These are phyloP conservation scores for Cylindrotheca fusiformis DNA, from an alignment of 108 stramenopile genomes.

Conservation along the genomic window DNA sequence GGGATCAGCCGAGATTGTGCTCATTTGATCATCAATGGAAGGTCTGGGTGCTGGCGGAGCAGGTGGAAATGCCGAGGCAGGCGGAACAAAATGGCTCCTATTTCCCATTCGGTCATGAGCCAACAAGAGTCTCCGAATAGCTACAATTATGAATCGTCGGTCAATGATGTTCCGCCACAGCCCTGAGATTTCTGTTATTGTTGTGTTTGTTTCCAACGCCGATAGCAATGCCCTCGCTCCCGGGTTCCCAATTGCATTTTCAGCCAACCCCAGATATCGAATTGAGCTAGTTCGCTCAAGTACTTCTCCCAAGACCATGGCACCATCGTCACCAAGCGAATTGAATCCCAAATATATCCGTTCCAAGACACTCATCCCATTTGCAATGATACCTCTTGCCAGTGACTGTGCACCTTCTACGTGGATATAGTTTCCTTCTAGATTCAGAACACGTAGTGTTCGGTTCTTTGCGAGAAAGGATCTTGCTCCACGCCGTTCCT, in stretches of 20 bases:
- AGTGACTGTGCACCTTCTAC: constrained; percentile 16
- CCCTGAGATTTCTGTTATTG: constrained; percentile 29
- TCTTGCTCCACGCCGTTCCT: constrained; percentile 14
- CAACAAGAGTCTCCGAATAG: constrained; percentile 27
- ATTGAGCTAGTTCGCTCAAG: constrained; percentile 24
- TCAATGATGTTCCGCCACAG: constrained; percentile 37
- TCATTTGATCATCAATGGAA: background rate
- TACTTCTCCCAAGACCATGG: constrained; percentile 14
- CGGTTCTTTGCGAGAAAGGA: constrained; percentile 16
- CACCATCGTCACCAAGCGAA: constrained; percentile 27
- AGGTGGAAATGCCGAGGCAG: background rate
- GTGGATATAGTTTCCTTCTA: constrained; percentile 22
- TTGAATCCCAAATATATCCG: constrained; percentile 27
- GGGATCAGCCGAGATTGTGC: constrained; percentile 1
- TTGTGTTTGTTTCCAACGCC: constrained; percentile 24
- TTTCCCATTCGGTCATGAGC: background rate
- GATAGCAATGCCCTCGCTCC: constrained; percentile 22
- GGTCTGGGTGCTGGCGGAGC: background rate
- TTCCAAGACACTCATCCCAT: constrained; percentile 3
- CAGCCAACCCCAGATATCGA: constrained; percentile 21
- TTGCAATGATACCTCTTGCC: constrained; percentile 8
- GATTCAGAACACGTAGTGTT: constrained; percentile 21
- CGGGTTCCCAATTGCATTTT: constrained; percentile 25
- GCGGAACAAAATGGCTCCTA: background rate
- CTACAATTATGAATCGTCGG: constrained; percentile 26